phyloP scores from a whole-genome alignment of 2,329 filamentous ascomycete genomes.

The Xenoacremonium recifei region DNA sequence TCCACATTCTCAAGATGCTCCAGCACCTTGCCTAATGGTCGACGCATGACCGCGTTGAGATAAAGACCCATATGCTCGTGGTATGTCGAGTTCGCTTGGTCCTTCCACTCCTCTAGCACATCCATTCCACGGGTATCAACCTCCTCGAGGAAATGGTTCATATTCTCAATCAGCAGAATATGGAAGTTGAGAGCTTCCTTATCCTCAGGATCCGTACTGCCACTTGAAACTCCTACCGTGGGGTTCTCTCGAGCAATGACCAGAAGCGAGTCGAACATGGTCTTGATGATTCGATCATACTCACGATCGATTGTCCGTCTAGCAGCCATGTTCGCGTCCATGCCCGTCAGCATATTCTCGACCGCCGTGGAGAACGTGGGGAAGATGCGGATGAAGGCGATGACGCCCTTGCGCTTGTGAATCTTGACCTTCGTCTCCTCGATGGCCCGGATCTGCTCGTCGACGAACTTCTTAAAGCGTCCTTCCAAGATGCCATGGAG shows the following conservation, averaged over 20 bases:
- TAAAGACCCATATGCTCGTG: slow-evolving; percentile 86
- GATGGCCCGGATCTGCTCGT: slow-evolving; percentile 91
- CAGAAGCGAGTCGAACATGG: slow-evolving; percentile 96
- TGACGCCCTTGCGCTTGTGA: slow-evolving; percentile 96
- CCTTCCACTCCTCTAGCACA: slow-evolving; percentile 79
- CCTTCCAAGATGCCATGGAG: slow-evolving; percentile 71
- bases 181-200: slow-evolving; percentile 98
- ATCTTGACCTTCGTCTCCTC: slow-evolving; percentile 99
- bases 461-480: slow-evolving; percentile 84
- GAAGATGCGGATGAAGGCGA: slow-evolving; percentile 92
- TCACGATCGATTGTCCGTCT: slow-evolving; percentile 80
- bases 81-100: slow-evolving; percentile 75
- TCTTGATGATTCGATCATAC: slow-evolving; percentile 84
- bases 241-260: slow-evolving; percentile 80
- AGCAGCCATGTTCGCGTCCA: slow-evolving; percentile 59
- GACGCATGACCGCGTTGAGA: slow-evolving; percentile 80
- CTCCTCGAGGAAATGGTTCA: slow-evolving; percentile 96
- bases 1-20: slow-evolving; percentile 92
- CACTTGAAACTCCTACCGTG: slow-evolving; percentile 42
- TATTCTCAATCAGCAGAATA: slow-evolving; percentile 96
- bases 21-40: slow-evolving; percentile 85
- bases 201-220: slow-evolving; percentile 67
- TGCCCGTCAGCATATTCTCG: slow-evolving; percentile 74
- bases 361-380: slow-evolving; percentile 80
- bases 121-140: slow-evolving; percentile 73